Conservation (phyloP, 164 flowering plant genomes). For the Macadamia tetraphylla region DNA sequence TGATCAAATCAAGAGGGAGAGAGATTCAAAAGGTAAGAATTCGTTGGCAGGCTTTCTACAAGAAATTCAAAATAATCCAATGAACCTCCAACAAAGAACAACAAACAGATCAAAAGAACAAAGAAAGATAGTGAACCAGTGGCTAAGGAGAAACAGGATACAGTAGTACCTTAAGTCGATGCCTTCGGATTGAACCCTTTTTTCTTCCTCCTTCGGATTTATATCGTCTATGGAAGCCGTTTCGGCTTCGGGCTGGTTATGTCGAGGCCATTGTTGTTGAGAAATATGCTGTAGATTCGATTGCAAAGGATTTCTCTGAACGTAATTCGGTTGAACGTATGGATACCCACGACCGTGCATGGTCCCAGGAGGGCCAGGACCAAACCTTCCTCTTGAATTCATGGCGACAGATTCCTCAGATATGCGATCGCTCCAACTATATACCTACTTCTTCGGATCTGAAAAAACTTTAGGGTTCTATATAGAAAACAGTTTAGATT, state of each 20-base stretch:
- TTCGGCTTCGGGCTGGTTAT: slow-evolving; percentile 34
- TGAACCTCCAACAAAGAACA: not conserved
- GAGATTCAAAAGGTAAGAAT: not conserved
- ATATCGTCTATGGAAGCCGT: slow-evolving; percentile 16
- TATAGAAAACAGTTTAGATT: not conserved
- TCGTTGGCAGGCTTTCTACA: too few relatives aligned
- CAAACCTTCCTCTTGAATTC: not conserved
- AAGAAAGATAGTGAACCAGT: not conserved
- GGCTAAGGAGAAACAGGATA: not conserved
- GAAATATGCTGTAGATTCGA: slow-evolving; percentile 8
- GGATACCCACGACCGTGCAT: not conserved
- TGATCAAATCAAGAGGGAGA: too few relatives aligned
- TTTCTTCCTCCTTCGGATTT: slow-evolving; percentile 46
- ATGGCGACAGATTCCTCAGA: not conserved
- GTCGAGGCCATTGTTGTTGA: slow-evolving; percentile 60
- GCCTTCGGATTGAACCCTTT: slow-evolving; percentile 62
- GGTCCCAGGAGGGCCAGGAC: not conserved
- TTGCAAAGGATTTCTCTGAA: not conserved
- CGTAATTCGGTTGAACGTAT: not conserved
- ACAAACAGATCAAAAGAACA: not conserved
- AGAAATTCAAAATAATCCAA: not conserved
- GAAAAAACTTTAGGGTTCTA: not conserved
- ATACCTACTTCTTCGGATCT: not conserved
- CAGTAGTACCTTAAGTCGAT: slow-evolving; percentile 36
- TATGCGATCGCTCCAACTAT: not conserved